A percentile compares a stretch with the other conserved stretches of the same genome.
Evolutionary conservation across 2,329 filamentous ascomycete genomes (phyloP).

Genomic region (Trichocomaceae sp.): DNA sequence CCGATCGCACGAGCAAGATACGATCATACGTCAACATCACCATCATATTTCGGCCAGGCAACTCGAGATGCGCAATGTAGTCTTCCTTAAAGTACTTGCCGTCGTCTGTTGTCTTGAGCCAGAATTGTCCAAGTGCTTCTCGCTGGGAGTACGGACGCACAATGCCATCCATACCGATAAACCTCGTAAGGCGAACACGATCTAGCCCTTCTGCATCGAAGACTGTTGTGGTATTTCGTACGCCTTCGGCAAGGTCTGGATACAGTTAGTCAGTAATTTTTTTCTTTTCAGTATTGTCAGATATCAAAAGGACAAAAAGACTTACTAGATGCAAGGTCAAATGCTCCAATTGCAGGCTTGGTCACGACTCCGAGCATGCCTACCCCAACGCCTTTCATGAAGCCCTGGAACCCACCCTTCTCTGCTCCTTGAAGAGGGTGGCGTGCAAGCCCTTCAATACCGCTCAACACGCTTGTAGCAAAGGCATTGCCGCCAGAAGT

Average conservation of each 20-base stretch:
- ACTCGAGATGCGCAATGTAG: slow-evolving; percentile 93
- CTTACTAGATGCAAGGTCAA: slow-evolving; percentile 82
- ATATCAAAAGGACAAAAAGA: neutral
- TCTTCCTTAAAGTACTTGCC: slow-evolving; percentile 96
- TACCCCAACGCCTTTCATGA: slow-evolving; percentile 97
- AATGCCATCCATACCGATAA: slow-evolving; percentile 86
- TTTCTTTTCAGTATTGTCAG: neutral
- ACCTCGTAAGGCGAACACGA: slow-evolving; percentile 85
- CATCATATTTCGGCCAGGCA: slow-evolving; percentile 80
- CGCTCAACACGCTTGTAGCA: slow-evolving; percentile 83
- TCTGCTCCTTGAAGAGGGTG: slow-evolving; percentile 95
- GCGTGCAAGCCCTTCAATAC: slow-evolving; percentile 84
- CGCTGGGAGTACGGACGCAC: slow-evolving; percentile 91
- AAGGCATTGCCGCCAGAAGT: slow-evolving; percentile 93
- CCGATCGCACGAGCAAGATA: slow-evolving; percentile 84
- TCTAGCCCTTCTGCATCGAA: slow-evolving; percentile 94
- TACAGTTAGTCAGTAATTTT: slow-evolving; percentile 13
- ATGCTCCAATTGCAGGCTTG: slow-evolving; percentile 92
- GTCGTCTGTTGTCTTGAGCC: slow-evolving; percentile 97
- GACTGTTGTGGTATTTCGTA: slow-evolving; percentile 96
- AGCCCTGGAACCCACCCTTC: slow-evolving; percentile 86
- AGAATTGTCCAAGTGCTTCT: slow-evolving; percentile 93
- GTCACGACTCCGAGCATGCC: slow-evolving; percentile 90
- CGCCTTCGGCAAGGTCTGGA: slow-evolving; percentile 79
- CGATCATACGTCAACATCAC: slow-evolving; percentile 82